phyloP scores from a whole-genome alignment of 768 basidiomycete genomes.

The Mycena albidolilacea region DNA sequence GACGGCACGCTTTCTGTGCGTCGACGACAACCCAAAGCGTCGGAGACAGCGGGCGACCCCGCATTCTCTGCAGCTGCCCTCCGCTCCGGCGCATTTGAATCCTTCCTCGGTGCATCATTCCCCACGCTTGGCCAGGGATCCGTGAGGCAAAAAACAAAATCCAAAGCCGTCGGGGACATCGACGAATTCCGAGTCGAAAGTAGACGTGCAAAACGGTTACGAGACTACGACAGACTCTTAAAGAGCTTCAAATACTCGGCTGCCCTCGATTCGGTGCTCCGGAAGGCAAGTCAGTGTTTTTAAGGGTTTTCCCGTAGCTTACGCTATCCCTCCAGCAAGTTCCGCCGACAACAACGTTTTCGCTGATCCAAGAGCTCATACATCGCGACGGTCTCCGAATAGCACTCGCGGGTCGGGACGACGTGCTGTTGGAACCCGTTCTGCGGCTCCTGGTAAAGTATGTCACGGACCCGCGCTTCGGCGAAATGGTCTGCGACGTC shows the following conservation, averaged over 20 bases:
- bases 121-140: constrained; percentile 70
- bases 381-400: constrained; percentile 90
- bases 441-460: constrained; percentile 90
- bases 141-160: constrained; percentile 61
- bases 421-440: constrained; percentile 92
- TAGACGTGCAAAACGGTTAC: constrained; percentile 77
- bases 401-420: constrained; percentile 92
- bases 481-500: constrained; percentile 89
- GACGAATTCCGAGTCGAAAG: constrained; percentile 87
- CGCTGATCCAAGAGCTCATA: constrained; percentile 92
- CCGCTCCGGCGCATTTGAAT: constrained; percentile 74
- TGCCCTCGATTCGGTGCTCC: constrained; percentile 92
- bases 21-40: constrained; percentile 83
- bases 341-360: constrained; percentile 88
- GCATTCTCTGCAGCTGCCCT: constrained; percentile 57
- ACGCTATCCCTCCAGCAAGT: constrained; percentile 68
- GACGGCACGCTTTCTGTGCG: constrained; percentile 99
- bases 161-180: constrained; percentile 70
- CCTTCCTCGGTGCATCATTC: constrained; percentile 71
- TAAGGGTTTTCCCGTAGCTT: constrained; percentile 14
- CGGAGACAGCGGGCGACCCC: constrained; percentile 60
- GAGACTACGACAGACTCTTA: constrained; percentile 90
- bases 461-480: constrained; percentile 92
- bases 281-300: constrained; percentile 68
- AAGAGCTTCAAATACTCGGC: constrained; percentile 96